Evolutionary conservation across 2,329 filamentous ascomycete species (phyloP), one percentile per base, ranked within the genome.

Genomic region (Incumbomyces delicatus): DNA sequence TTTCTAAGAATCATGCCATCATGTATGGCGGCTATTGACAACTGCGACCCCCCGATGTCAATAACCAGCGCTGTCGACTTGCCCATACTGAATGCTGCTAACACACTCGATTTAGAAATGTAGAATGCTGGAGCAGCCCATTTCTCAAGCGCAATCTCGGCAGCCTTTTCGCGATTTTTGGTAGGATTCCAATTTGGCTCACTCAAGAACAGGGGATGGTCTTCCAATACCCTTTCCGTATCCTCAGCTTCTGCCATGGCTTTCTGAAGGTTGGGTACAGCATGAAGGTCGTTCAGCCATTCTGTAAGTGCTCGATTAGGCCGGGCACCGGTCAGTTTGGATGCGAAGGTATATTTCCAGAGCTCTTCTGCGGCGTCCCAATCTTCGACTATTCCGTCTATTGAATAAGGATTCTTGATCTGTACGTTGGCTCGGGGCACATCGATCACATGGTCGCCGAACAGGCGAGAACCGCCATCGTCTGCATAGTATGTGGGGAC

Each of bases 61-160:
- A 98, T 76, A 36, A 98, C 88, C 36, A 98, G 77, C 6, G 89
- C 90, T 3, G 87, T 94, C 0, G 90, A 83, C 68, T 95, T 96
- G 53, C 92, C 92, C 13, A 87, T 84, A 14, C 88, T 88, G 62
- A 95, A 96, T 16, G 89, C 85, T 46, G 90, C 82, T 62, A 95
- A 77, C 36, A 95, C 89, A 20, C 90, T 88, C 44, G 82, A 94
- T 60, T 87, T 81, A 53, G 87, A 87, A 51, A 96, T 73, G 76
- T 90, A 98, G 66, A 95, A 96, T 4, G 92, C 92, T 14, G 92
- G 92, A 47, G 84, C 85, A 22, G 87, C 89, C 88, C 92, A 98
- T 61, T 81, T 86, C 73, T 98, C 92, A 83, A 98, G 95, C 50
- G 87, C 88, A 53, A 96, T 81, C 70, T 98, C 92, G 59, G 95